Base-by-base conservation (phyloP, 2,329 filamentous ascomycete species). In the Pestalotiopsis sp. region DNA sequence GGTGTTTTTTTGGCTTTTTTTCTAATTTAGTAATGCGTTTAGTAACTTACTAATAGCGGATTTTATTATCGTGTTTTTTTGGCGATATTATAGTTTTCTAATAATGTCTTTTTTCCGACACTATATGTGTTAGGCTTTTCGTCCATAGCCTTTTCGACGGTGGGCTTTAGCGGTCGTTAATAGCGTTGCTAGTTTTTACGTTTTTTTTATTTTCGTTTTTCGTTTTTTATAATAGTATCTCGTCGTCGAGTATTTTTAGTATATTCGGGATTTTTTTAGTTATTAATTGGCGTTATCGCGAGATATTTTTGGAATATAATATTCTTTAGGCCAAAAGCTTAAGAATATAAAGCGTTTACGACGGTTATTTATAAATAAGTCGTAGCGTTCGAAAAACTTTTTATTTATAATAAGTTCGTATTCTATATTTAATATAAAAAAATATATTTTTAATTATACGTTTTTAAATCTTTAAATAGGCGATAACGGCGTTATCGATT, bases 381-480 rank as follows among this genome's bases (percentile, higher is more conserved):
- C 20, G 7, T 38, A 58, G n/a, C 4, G 4, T 4, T 45, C 20
- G 17, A 62, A 36, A 36, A 52, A 52, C 5, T 41, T 63, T 39
- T 57, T 9, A 1, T 41, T n/a, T 39, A 64, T 49, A 64, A 65
- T n/a, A 41, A 58, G n/a, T 13, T 61, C 2, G 12, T 61, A 17
- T n/a, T 61, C 39, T 68, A 45, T 68, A 58, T 68, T 65, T 23
- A 68, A 23, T 65, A 65, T 41, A 39, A 68, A 17, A 39, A 39
- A 56, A 58, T 59, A 62, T 11, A 2, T 39, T 62, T 39, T 4
- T 31, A 27, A 59, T 12, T 12, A 59, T 25, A 2, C 14, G 1
- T 25, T 2, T 12, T 25, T n/a, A 17, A 4, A 66, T 56, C 11
- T 31, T 52, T 49, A 27, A 39, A 63, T 62, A 56, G 1, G 17